A percentile compares a stretch with the other conserved stretches of the same genome.
phyloP scores from a whole-genome alignment of 345 rosid genomes.

The Pistacia vera region DNA sequence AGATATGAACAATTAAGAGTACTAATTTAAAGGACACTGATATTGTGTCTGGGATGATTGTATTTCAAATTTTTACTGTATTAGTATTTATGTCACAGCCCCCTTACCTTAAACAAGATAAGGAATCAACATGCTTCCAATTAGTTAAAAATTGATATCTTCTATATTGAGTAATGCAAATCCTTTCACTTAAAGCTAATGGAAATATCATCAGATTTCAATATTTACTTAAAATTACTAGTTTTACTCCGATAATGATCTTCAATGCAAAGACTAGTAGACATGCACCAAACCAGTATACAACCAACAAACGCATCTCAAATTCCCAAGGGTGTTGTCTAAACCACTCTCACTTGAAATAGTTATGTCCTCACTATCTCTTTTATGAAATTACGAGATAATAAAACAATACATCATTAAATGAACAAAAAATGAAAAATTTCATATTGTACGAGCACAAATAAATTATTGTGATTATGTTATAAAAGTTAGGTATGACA shows the following conservation, averaged over 20 bases:
- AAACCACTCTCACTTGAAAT: conserved; percentile 42
- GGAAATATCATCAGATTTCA: neutral
- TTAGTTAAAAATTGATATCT: neutral
- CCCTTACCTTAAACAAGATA: conserved; percentile 19
- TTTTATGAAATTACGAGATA: conserved; percentile 20
- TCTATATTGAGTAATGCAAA: neutral
- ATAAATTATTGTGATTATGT: too few species aligned
- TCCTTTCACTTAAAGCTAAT: neutral
- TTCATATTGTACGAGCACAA: too few species aligned
- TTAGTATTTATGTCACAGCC: conserved; percentile 45
- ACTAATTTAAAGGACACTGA: neutral
- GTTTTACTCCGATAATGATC: conserved; percentile 40
- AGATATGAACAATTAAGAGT: neutral
- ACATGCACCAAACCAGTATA: conserved; percentile 57
- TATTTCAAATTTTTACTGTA: conserved; percentile 40
- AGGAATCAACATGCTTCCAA: neutral
- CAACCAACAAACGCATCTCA: conserved; percentile 35
- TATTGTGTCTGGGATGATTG: conserved; percentile 47
- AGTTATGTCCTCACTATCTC: conserved; percentile 25
- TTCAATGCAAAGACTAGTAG: conserved; percentile 50
- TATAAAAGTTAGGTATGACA: too few species aligned
- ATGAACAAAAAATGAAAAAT: too few species aligned
- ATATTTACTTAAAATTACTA: conserved; percentile 32
- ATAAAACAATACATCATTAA: too few species aligned
- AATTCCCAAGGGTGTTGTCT: neutral